Base-by-base conservation (phyloP, 1,284 basidiomycete species). In the Cryptococcus sp. region DNA sequence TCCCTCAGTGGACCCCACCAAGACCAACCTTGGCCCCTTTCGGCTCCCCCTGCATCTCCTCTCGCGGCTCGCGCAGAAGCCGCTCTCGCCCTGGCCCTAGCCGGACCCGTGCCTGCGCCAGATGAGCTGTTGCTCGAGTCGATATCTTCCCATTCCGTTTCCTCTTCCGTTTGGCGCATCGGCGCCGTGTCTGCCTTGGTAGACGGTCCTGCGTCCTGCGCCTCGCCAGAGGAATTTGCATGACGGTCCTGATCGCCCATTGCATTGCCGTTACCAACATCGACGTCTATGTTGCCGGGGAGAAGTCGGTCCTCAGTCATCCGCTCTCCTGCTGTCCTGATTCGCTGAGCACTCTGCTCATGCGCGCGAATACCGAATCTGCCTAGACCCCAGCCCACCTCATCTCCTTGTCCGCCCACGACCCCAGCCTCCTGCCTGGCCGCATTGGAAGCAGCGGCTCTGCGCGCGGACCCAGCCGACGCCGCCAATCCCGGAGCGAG, bases 321-420 rank as follows among this genome's bases (percentile, higher is more conserved):
- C 55, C 65, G 66, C 56, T 75, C 67, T 25, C 73, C 68, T 20
- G 72, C 73, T 58, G 71, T 71, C 53, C 65, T 62, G 54, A 77
- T 46, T 50, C 74, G 52, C 55, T 63, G 70, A 46, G 74, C 74
- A 47, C 71, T 75, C 59, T 77, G 79, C 48, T 76, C 70, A 45
- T 75, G 74, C 65, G 80, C 78, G 57, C 84, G 80, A 72, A 88
- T 80, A 22, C 85, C 86, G 69, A 86, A 89, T 58, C 84, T 85
- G 1, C 89, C 88, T 38, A 90, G 76, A 0, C 87, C 87, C 88
- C 88, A 90, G 1, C 76, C 76, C 7, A 86, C 83, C 4, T 86
- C 85, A 2, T 89, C 89, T 27, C 56, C 67, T 22, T 57, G 56
- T 44, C 44, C 50, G 44, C 31, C 59, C 23, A 54, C 48, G 22